Evolutionary conservation across 2,329 filamentous ascomycete genomes (phyloP).

Genomic region (Calonectria montana): DNA sequence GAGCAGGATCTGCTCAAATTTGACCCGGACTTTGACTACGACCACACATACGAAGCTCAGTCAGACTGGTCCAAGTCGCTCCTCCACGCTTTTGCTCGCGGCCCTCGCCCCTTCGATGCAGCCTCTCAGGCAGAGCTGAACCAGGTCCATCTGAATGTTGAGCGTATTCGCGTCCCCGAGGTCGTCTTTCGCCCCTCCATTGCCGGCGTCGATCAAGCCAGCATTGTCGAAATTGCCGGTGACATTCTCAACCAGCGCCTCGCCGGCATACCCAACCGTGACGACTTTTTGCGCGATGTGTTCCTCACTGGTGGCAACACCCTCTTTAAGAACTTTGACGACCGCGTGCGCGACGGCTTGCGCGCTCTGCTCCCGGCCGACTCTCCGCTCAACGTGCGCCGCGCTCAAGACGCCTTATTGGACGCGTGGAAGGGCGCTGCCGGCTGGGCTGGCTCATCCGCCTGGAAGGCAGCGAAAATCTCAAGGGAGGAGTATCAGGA

Average conservation of each 20-base stretch:
- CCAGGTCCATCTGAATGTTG: conserved; percentile 95
- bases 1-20: conserved; percentile 88
- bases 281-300: conserved; percentile 83
- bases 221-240: conserved; percentile 89
- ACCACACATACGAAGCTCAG: conserved; percentile 91
- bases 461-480: conserved; percentile 74
- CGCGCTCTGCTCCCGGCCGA: conserved; percentile 77
- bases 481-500: conserved; percentile 87
- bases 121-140: conserved; percentile 83
- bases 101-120: conserved; percentile 86
- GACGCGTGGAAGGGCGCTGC: conserved; percentile 97
- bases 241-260: conserved; percentile 91
- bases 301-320: conserved; percentile 97
- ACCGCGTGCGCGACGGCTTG: conserved; percentile 80
- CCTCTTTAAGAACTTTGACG: conserved; percentile 87
- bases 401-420: conserved; percentile 79
- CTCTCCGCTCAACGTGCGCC: conserved; percentile 74
- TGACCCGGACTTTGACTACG: conserved; percentile 90
- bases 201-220: conserved; percentile 92
- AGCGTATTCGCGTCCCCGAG: conserved; percentile 93
- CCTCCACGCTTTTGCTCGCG: conserved; percentile 89
- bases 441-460: conserved; percentile 76
- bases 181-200: conserved; percentile 94
- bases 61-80: conserved; percentile 95
- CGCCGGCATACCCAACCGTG: conserved; percentile 64